These are phyloP conservation scores for Perkinsus marinus DNA, from an alignment of 169 alveolate species.

Conservation along the genomic window DNA sequence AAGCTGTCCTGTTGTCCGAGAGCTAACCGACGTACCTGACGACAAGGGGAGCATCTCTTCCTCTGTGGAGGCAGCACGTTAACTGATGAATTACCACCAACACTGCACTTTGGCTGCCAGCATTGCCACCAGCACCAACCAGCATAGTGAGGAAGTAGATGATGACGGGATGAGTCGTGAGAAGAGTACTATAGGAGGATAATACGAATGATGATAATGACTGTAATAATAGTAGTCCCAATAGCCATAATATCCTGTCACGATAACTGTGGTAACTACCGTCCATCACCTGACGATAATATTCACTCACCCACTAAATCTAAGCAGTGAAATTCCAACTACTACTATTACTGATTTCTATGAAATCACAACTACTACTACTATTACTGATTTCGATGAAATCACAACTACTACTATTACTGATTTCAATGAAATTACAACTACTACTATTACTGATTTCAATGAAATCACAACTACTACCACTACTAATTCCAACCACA, in stretches of 20 bases:
- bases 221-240: not conserved
- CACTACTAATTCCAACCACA: no score
- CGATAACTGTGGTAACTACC: not conserved
- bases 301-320: no score
- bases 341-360: no score
- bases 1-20: not conserved
- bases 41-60: not conserved
- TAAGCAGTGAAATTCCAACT: no score
- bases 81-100: not conserved
- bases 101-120: not conserved
- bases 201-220: not conserved
- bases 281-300: no score
- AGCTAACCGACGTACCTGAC: not conserved
- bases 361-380: no score
- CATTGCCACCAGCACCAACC: constrained; percentile 6
- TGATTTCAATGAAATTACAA: no score
- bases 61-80: no score
- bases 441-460: no score
- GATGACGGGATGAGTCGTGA: not conserved
- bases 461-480: no score
- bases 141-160: constrained; percentile 3
- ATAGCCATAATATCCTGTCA: not conserved
- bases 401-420: no score
- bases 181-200: not conserved
- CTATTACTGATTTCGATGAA: no score